These are phyloP conservation scores for Malassezia obtusa DNA, from an alignment of 1,284 basidiomycete species.

Conservation along the genomic window DNA sequence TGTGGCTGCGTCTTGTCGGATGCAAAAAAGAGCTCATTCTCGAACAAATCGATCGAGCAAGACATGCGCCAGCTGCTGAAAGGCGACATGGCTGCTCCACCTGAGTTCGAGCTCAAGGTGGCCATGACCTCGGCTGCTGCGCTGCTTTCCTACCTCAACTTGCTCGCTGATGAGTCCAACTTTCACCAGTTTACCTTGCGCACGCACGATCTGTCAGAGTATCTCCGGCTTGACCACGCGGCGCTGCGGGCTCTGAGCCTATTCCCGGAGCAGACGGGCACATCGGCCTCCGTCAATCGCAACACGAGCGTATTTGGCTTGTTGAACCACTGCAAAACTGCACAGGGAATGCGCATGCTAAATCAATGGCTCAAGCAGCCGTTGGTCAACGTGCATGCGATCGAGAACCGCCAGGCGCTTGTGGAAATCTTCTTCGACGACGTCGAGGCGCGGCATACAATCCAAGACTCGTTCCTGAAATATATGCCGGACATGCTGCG, in stretches of 20 bases:
- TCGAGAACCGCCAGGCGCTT: constrained; percentile 53
- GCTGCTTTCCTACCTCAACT: constrained; percentile 69
- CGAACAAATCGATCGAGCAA: constrained; percentile 67
- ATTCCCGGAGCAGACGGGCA: constrained; percentile 56
- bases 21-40: constrained; percentile 71
- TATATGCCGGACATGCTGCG: constrained; percentile 89
- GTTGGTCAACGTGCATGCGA: constrained; percentile 83
- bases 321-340: constrained; percentile 90
- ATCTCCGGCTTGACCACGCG: constrained; percentile 90
- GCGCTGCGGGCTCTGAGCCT: constrained; percentile 83
- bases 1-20: constrained; percentile 86
- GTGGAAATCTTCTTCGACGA: constrained; percentile 81
- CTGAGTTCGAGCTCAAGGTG: constrained; percentile 67
- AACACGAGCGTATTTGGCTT: constrained; percentile 67
- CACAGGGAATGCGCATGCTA: constrained; percentile 82
- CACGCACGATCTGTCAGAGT: constrained; percentile 84
- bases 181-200: constrained; percentile 70
- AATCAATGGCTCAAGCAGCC: constrained; percentile 95
- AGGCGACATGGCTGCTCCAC: constrained; percentile 42
- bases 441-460: constrained; percentile 59
- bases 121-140: constrained; percentile 74
- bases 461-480: constrained; percentile 77
- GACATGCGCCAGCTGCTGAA: constrained; percentile 67
- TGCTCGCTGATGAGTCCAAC: constrained; percentile 72
- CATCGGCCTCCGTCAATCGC: constrained; percentile 21